These are phyloP conservation scores for Alternaria solani DNA, from an alignment of 2,329 filamentous ascomycete species.

Conservation along the genomic window DNA sequence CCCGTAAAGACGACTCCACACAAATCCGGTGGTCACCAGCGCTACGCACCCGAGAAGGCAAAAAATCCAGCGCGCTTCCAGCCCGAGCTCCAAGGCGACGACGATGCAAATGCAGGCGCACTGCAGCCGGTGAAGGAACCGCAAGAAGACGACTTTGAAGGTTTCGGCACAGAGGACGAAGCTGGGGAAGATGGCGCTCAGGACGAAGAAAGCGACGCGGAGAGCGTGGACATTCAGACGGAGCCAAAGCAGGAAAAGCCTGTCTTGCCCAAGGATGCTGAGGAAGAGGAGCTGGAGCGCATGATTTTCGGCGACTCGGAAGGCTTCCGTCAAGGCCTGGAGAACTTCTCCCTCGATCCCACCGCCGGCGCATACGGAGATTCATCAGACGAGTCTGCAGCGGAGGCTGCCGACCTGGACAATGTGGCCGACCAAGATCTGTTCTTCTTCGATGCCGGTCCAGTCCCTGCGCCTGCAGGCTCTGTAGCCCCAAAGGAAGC, in stretches of 20 bases:
- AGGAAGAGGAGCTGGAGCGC: slow-evolving; percentile 85
- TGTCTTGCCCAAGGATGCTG: slow-evolving; percentile 73
- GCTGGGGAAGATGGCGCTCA: slow-evolving; percentile 11
- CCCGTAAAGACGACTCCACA: slow-evolving; percentile 34
- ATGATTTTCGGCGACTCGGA: slow-evolving; percentile 86
- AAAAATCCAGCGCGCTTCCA: slow-evolving; percentile 21
- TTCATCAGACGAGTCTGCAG: slow-evolving; percentile 56
- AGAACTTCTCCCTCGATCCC: slow-evolving; percentile 60
- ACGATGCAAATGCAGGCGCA: slow-evolving; percentile 34
- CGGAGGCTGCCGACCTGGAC: slow-evolving; percentile 61
- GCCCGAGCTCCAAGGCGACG: slow-evolving; percentile 29
- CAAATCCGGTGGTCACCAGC: slow-evolving; percentile 31
- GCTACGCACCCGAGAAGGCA: slow-evolving; percentile 28
- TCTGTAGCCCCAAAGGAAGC: slow-evolving; percentile 51
- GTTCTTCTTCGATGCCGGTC: slow-evolving; percentile 81
- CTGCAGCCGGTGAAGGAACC: slow-evolving; percentile 30
- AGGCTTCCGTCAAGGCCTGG: slow-evolving; percentile 80
- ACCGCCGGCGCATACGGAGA: slow-evolving; percentile 42
- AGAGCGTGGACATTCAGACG: slow-evolving; percentile 30
- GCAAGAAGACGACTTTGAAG: slow-evolving; percentile 36
- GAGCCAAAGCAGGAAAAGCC: slow-evolving; percentile 36
- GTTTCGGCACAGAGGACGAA: slow-evolving; percentile 30
- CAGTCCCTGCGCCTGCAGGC: slow-evolving; percentile 53
- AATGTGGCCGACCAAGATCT: slow-evolving; percentile 80
- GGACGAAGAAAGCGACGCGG: slow-evolving; percentile 25